Evolutionary conservation across 371 early-diverging fungal genomes (phyloP), one percentile per base, ranked within the genome.

Genomic region (Haplosporangium sp.): DNA sequence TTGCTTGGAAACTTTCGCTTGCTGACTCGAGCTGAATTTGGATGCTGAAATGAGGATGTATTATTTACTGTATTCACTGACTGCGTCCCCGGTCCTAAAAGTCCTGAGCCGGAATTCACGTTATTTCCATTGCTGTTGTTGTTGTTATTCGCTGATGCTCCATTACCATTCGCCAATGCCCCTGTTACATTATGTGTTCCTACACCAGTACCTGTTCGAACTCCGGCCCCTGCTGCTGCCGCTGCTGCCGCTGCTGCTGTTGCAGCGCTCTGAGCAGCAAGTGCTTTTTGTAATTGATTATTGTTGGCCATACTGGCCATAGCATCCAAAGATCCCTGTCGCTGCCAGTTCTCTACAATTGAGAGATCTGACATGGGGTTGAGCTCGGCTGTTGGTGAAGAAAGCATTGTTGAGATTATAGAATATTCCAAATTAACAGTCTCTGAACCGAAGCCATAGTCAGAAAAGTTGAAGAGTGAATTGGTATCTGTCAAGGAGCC

Each of bases 401-500:
- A 85, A 48, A 96, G 87, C 96, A 96, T 96, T 68, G 88, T 94
- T 11, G 94, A 93, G 19, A 96, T 84, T 42, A 95, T 91, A 1
- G 93, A 89, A 70, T 95, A 95, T 79, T 97, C 96, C 37, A 94
- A 87, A 76, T 94, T 95, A 71, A 93, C 87, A 42, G 94, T 86
- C 63, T 94, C 95, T 2, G 96, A 96, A 39, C 94, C 95, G 83
- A 96, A 96, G 38, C 85, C 88, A 48, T 85, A 76, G 65, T 86
- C 84, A 47, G 83, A 63, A 45, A 72, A 72, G 39, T 67, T 71
- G 61, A 76, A 76, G 52, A 76, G 56, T 17, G 77, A 62, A 44
- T 67, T 61, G 34, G 77, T 59, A 20, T 76, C 77, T 17, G 66
- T 63, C 77, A 76, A 64, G 4, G 66, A 38, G 13, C 57, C 66